A percentile compares a stretch with the other conserved stretches of the same genome.
phyloP scores from a whole-genome alignment of 2,329 filamentous ascomycete species.

The Didymella exigua region DNA sequence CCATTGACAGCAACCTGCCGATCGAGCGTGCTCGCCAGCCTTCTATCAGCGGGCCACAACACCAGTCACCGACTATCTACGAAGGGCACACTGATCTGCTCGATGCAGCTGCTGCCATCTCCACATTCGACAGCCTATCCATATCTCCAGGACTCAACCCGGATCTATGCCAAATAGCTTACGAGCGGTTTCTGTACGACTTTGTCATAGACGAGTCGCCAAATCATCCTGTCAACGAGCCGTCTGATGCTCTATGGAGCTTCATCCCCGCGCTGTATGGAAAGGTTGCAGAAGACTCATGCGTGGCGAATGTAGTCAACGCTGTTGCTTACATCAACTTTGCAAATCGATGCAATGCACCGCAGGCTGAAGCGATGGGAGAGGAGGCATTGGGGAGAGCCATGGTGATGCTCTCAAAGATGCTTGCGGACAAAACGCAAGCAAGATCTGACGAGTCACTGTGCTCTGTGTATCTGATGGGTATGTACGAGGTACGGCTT shows the following conservation, averaged over 20 bases:
- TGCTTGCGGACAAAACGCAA: conserved; percentile 30
- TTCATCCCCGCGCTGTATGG: conserved; percentile 38
- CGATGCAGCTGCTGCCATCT: background rate
- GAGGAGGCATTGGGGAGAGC: conserved; percentile 32
- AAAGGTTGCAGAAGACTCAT: conserved; percentile 27
- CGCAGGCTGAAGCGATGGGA: conserved; percentile 29
- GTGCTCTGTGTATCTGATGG: conserved; percentile 38
- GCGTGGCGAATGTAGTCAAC: conserved; percentile 29
- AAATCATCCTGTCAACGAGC: conserved; percentile 19
- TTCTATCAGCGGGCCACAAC: conserved; percentile 7
- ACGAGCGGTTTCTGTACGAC: conserved; percentile 42
- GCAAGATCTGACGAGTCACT: conserved; percentile 31
- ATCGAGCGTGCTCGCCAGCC: conserved; percentile 7
- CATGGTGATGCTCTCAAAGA: conserved; percentile 30
- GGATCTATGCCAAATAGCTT: conserved; percentile 34
- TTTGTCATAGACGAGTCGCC: conserved; percentile 34
- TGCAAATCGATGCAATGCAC: conserved; percentile 31
- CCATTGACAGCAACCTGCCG: conserved; percentile 21
- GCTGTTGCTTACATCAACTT: conserved; percentile 41
- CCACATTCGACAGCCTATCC: conserved; percentile 19
- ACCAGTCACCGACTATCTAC: background rate
- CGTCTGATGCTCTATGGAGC: conserved; percentile 32
- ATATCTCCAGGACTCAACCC: conserved; percentile 19
- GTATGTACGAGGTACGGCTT: conserved; percentile 34
- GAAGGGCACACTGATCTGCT: background rate